Base-by-base conservation (phyloP, 1,139 yeast genomes). In the Candida dubliniensis region DNA sequence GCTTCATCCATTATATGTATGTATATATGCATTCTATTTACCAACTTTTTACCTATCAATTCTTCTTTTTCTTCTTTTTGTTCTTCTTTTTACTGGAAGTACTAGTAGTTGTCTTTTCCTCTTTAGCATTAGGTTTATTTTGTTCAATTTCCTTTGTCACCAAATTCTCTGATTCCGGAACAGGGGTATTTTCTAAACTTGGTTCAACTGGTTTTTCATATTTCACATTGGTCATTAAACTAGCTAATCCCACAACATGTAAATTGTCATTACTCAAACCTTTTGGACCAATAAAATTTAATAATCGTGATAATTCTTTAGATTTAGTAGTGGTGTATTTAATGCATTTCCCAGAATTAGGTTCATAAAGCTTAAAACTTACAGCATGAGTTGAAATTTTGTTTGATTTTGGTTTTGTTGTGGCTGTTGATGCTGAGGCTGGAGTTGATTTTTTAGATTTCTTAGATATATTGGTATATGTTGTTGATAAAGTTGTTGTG, bases 271-370 rank as follows among this genome's bases (percentile, higher is more conserved):
- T 57, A 50, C 66, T 74, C 12, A 87, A 86, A 2, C 95, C 93
- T 48, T 79, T 75, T 3, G 97, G 96, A 0, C 97, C 97, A 42
- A 90, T 60, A n/a, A 91, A 89, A 33, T 88, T 81, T 60, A 89
- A 67, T 29, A 91, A 63, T 55, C 93, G 77, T 13, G 93, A 84
- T 35, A 91, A 77, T 60, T 90, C 96, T 63, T 90, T 90, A 39
- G 76, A 66, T 55, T 84, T 84, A 50, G 70, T 67, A 0, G 96
- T 82, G 47, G 74, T 74, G 57, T 76, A 79, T 52, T 77, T 77
- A 61, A 86, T 77, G 46, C 87, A 76, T 37, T 82, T 74, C 2
- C 96, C 96, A 11, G 83, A 73, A 13, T 68, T 73, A 1, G 95
- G 82, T 57, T 90, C 93, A 55, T 66, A 86, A 0, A 89, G 77